These are phyloP conservation scores for Xerocomellus chrysenteron DNA, from an alignment of 768 basidiomycete genomes.

Conservation along the genomic window DNA sequence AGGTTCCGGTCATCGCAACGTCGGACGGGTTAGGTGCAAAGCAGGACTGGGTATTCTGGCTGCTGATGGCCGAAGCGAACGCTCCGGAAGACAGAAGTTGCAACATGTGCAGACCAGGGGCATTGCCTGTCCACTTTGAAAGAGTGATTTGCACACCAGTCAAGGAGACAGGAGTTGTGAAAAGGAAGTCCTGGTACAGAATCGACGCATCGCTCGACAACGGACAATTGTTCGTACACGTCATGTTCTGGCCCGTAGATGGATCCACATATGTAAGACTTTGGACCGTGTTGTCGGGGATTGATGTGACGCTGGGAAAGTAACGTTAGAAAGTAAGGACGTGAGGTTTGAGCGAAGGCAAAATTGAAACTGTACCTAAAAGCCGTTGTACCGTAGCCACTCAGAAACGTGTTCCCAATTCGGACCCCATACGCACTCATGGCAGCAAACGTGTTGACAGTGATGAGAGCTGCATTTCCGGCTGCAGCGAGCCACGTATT, in stretches of 20 bases:
- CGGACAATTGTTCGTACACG: slow-evolving; percentile 79
- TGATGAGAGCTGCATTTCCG: slow-evolving; percentile 68
- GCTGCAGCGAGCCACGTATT: slow-evolving; percentile 85
- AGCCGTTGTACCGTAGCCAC: slow-evolving; percentile 76
- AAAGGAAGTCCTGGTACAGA: slow-evolving; percentile 93
- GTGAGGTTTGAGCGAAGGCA: background rate
- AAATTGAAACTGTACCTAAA: slow-evolving; percentile 61
- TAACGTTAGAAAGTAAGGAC: slow-evolving; percentile 6
- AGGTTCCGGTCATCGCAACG: slow-evolving; percentile 63
- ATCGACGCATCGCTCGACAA: slow-evolving; percentile 73
- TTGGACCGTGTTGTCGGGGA: slow-evolving; percentile 86
- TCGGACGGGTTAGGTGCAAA: slow-evolving; percentile 76
- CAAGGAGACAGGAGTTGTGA: slow-evolving; percentile 58
- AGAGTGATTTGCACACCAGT: slow-evolving; percentile 90
- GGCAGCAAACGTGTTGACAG: slow-evolving; percentile 70
- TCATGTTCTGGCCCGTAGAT: slow-evolving; percentile 65
- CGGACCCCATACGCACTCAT: slow-evolving; percentile 79
- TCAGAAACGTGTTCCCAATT: slow-evolving; percentile 87
- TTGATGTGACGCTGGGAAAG: slow-evolving; percentile 68
- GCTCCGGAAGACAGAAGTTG: slow-evolving; percentile 92
- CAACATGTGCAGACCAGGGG: slow-evolving; percentile 85
- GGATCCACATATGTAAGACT: slow-evolving; percentile 79
- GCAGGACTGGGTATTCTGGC: slow-evolving; percentile 66
- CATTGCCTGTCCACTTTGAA: slow-evolving; percentile 68
- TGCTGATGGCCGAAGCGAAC: slow-evolving; percentile 71